A percentile compares a stretch with the other conserved stretches of the same genome.
Conservation (phyloP, 176 grass and related monocot genomes). For the Calamus simplicifolius region DNA sequence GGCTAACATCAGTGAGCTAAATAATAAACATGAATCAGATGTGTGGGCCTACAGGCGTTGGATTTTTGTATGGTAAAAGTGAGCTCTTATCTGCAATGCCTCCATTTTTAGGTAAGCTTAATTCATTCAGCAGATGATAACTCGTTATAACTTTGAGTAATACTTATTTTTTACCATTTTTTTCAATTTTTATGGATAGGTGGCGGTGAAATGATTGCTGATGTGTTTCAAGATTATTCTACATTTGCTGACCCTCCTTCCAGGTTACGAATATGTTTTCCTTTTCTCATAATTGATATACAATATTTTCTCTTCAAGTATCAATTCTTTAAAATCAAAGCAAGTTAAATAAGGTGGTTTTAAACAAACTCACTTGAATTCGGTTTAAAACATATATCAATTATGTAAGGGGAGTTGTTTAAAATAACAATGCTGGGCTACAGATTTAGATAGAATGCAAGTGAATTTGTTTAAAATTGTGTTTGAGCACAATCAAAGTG, state of each 20-base stretch:
- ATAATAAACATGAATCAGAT: constrained; percentile 80
- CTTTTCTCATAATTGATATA: background rate
- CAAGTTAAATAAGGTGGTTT: no score
- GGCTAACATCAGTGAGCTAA: constrained; percentile 22
- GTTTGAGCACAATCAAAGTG: no score
- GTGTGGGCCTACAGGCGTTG: constrained; percentile 93
- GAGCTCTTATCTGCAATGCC: constrained; percentile 72
- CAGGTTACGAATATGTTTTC: constrained; percentile 37
- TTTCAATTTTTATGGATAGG: constrained; percentile 36
- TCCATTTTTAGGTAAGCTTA: constrained; percentile 78
- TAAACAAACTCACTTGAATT: no score
- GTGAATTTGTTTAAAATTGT: no score
- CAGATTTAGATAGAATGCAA: no score
- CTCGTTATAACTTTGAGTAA: background rate
- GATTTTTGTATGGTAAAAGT: constrained; percentile 77
- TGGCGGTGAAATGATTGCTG: constrained; percentile 93
- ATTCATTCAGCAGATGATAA: no score
- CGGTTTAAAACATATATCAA: no score
- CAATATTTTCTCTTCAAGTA: no score
- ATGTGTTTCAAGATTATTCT: constrained; percentile 74
- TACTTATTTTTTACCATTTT: background rate
- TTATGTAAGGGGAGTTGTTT: no score
- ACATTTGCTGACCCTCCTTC: constrained; percentile 93
- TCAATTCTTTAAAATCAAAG: no score
- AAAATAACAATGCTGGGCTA: no score